Evolutionary conservation across 2,329 filamentous ascomycete genomes (phyloP).

Genomic region (Aspergillus ibericus): DNA sequence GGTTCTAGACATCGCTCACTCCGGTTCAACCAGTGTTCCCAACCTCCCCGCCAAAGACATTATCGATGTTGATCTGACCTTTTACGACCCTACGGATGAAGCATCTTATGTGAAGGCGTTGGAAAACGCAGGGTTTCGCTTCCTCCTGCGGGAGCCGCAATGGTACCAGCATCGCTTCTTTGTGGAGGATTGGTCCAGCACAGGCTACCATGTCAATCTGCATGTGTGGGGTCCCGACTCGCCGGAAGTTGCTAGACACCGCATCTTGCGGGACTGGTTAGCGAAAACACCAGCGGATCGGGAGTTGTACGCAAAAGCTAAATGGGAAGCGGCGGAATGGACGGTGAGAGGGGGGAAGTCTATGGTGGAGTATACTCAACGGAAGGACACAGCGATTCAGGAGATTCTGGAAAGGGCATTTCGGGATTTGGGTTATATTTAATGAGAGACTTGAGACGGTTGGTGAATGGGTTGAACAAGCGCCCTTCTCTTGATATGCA

Average conservation of each 20-base stretch:
- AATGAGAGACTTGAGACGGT: not conserved
- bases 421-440: not conserved
- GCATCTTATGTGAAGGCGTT: slow-evolving; percentile 45
- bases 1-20: slow-evolving; percentile 42
- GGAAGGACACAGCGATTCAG: slow-evolving; percentile 45
- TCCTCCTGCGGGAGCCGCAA: slow-evolving; percentile 47
- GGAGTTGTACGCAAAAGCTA: slow-evolving; percentile 42
- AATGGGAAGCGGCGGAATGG: slow-evolving; percentile 37
- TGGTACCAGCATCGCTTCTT: slow-evolving; percentile 55
- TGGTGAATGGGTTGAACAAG: too few relatives aligned
- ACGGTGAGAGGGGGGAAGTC: slow-evolving; percentile 33
- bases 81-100: slow-evolving; percentile 45
- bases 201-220: slow-evolving; percentile 44
- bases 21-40: slow-evolving; percentile 55
- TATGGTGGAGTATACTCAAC: slow-evolving; percentile 42
- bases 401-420: slow-evolving; percentile 42
- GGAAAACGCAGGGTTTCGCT: slow-evolving; percentile 48
- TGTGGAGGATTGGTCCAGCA: slow-evolving; percentile 24
- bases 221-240: slow-evolving; percentile 51
- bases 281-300: slow-evolving; percentile 39
- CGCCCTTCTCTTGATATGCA: too few relatives aligned
- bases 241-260: slow-evolving; percentile 46
- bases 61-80: slow-evolving; percentile 55
- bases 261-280: slow-evolving; percentile 50
- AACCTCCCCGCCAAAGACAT: slow-evolving; percentile 53